Base-by-base conservation (phyloP, 192 early-diverging fungal genomes). In the Umbelopsis sp. region DNA sequence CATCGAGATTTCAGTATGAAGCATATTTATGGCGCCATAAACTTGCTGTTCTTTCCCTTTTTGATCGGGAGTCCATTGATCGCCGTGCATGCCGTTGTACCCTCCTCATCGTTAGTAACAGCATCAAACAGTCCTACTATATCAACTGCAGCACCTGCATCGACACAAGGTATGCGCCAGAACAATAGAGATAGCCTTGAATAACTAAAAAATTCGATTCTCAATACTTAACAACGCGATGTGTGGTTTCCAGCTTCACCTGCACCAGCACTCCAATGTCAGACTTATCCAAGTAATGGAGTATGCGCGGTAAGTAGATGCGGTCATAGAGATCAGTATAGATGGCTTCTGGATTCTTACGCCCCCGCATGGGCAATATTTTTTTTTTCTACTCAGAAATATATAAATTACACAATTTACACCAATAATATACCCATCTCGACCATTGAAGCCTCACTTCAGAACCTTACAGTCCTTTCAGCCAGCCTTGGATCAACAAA, bases 361-460 rank as follows among this genome's bases (percentile, higher is more conserved):
- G 48, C 18, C 25, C 0, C 58, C 5, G 20, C 37, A 18, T 44
- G 27, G 27, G 47, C 11, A 2, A 47, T 30, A 3, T 47, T 67
- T 18, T 46, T 20, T 46, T 22, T 49, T 27, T n/a, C 20, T n/a
- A 33, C 49, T 48, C 49, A 58, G 64, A 45, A 68, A 48, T 78
- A 75, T 47, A 52, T 81, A 50, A 52, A 77, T 12, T 78, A 78
- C 53, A 12, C 49, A 5, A 70, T 81, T n/a, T 74, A 75, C 16
- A 71, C 73, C 12, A 71, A 71, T 12, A 66, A 41, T 52, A n/a
- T n/a, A n/a, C 67, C 80, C 15, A 49, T 78, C 0, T 68, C 70
- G 21, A 13, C 58, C 0, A 72, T 78, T 30, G 80, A 81, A 48
- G n/a, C 20, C 45, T 16, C 2, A 1, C 22, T 78, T 22, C 5